A percentile compares a stretch with the other conserved stretches of the same genome.
phyloP scores from a whole-genome alignment of 2,329 filamentous ascomycete species.

The Blastomyces parvus region DNA sequence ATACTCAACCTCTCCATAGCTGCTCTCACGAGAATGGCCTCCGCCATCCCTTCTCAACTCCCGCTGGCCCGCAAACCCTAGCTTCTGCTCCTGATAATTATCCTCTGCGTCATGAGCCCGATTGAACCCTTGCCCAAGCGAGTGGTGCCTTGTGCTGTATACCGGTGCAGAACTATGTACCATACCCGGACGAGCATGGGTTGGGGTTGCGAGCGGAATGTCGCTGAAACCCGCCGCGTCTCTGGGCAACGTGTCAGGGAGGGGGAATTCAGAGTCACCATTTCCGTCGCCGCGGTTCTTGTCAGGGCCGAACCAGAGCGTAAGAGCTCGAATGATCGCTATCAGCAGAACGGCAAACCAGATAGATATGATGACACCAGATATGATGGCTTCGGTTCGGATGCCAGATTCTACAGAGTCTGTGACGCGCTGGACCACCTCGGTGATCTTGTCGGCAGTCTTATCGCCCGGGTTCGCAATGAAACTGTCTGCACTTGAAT shows the following conservation, averaged over 20 bases:
- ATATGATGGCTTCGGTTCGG: constrained; percentile 69
- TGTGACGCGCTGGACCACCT: constrained; percentile 61
- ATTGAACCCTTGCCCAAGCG: neutral
- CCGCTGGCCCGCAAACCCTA: constrained; percentile 35
- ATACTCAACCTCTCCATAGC: constrained; percentile 29
- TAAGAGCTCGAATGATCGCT: constrained; percentile 58
- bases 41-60: constrained; percentile 21
- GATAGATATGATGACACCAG: constrained; percentile 60
- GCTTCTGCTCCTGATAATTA: constrained; percentile 33
- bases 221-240: constrained; percentile 26
- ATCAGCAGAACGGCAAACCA: constrained; percentile 70
- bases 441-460: constrained; percentile 72
- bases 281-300: constrained; percentile 55
- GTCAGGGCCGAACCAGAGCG: constrained; percentile 51
- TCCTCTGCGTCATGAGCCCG: constrained; percentile 14
- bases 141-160: constrained; percentile 19
- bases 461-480: constrained; percentile 64
- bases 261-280: constrained; percentile 21
- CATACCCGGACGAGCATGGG: neutral
- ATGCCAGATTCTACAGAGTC: constrained; percentile 58
- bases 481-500: constrained; percentile 54
- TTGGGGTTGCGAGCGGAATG: constrained; percentile 26
- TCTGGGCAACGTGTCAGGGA: constrained; percentile 9
- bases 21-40: constrained; percentile 25
- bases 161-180: constrained; percentile 14